A percentile compares a stretch with the other conserved stretches of the same genome.
Conservation (phyloP, 1,284 basidiomycete genomes). For the Tylopilus sp. region DNA sequence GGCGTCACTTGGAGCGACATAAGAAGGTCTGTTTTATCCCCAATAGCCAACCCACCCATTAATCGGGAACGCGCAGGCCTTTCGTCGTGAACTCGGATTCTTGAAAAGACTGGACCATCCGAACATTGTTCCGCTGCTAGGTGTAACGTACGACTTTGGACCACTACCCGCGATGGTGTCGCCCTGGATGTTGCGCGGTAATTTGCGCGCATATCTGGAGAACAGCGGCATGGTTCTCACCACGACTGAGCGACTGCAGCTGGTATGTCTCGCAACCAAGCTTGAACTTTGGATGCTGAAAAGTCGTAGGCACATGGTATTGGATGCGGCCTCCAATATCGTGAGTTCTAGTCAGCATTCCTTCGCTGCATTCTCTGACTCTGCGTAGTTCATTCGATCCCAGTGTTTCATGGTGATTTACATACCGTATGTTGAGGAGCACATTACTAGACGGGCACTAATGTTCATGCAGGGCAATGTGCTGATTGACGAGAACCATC, state of each 20-base stretch:
- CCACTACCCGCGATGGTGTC: neutral
- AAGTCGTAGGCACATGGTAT: conserved; percentile 3
- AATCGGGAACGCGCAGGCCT: neutral
- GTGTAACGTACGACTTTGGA: conserved; percentile 13
- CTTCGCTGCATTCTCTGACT: neutral
- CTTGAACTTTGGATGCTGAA: neutral
- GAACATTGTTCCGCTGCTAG: conserved; percentile 16
- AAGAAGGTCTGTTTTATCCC: no score
- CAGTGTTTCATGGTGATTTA: conserved; percentile 12
- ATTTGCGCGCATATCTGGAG: conserved; percentile 9
- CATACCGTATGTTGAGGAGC: no score
- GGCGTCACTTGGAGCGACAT: no score
- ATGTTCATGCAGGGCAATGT: conserved; percentile 17
- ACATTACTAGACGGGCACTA: neutral
- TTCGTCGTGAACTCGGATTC: conserved; percentile 14
- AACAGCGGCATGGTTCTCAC: neutral
- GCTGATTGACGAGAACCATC: conserved; percentile 15
- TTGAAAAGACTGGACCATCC: conserved; percentile 13
- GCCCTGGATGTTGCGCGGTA: conserved; percentile 10
- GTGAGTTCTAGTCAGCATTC: neutral
- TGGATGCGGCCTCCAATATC: conserved; percentile 11
- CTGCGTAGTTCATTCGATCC: conserved; percentile 19
- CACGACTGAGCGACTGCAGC: neutral
- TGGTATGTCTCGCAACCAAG: neutral
- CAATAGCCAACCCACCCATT: no score